Evolutionary conservation across 2,329 filamentous ascomycete species (phyloP).

Genomic region (Botryotinia calthae): DNA sequence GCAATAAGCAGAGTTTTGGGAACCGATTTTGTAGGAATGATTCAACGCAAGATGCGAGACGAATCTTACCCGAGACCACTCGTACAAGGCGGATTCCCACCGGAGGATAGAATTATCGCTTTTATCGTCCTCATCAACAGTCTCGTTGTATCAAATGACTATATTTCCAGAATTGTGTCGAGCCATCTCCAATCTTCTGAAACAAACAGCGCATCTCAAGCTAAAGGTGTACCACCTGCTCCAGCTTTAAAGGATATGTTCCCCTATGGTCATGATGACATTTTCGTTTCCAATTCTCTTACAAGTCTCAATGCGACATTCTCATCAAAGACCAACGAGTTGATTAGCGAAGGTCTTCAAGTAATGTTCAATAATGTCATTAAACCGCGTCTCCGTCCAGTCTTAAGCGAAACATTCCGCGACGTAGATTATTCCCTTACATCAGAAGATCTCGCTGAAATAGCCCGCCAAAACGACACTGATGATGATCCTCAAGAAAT

Average conservation of each 20-base stretch:
- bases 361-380: conserved; percentile 87
- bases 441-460: conserved; percentile 58
- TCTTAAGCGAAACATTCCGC: conserved; percentile 84
- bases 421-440: conserved; percentile 81
- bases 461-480: conserved; percentile 49
- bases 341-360: conserved; percentile 78
- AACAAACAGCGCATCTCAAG: not conserved
- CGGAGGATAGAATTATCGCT: conserved; percentile 81
- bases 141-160: conserved; percentile 87
- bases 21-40: conserved; percentile 92
- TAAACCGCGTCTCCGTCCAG: conserved; percentile 77
- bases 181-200: conserved; percentile 55
- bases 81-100: conserved; percentile 76
- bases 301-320: conserved; percentile 70
- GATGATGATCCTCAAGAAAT: conserved; percentile 48
- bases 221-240: conserved; percentile 11
- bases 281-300: conserved; percentile 66
- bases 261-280: conserved; percentile 74
- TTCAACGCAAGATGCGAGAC: conserved; percentile 95
- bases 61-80: conserved; percentile 84
- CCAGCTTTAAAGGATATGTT: conserved; percentile 61
- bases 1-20: conserved; percentile 77
- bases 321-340: conserved; percentile 72
- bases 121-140: conserved; percentile 96
- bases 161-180: conserved; percentile 80